phyloP scores from a whole-genome alignment of 331 rosid species.

The Malus hybrid region DNA sequence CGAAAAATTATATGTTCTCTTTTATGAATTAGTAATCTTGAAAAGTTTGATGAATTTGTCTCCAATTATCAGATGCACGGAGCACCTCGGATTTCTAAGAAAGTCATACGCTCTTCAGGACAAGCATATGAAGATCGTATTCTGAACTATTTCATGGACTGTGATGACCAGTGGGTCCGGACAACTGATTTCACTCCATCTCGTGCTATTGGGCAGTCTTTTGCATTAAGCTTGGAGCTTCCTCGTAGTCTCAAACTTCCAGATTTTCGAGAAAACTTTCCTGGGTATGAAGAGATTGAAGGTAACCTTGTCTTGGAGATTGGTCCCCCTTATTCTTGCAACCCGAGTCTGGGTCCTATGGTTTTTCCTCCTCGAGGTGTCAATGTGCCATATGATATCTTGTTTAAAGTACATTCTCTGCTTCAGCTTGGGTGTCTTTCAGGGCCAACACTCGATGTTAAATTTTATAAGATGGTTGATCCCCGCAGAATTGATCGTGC shows the following conservation, averaged over 20 bases:
- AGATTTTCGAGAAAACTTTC: constrained; percentile 49
- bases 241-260: constrained; percentile 33
- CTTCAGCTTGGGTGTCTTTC: constrained; percentile 65
- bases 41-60: neutral
- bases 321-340: constrained; percentile 36
- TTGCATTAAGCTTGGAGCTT: constrained; percentile 58
- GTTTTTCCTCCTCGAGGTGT: constrained; percentile 47
- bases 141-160: constrained; percentile 31
- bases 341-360: constrained; percentile 45
- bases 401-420: constrained; percentile 54
- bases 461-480: constrained; percentile 48
- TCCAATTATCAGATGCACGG: constrained; percentile 34
- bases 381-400: constrained; percentile 44
- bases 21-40: neutral
- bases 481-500: constrained; percentile 19
- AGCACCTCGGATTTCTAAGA: constrained; percentile 64
- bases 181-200: constrained; percentile 63
- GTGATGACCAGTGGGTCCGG: constrained; percentile 65
- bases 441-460: constrained; percentile 40
- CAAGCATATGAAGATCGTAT: constrained; percentile 10
- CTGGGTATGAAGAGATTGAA: constrained; percentile 38
- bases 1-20: neutral
- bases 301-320: constrained; percentile 27
- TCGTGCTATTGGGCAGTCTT: constrained; percentile 60
- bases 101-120: constrained; percentile 20